These are phyloP conservation scores for Botrytis fragariae DNA, from an alignment of 2,329 filamentous ascomycete species.

Conservation along the genomic window DNA sequence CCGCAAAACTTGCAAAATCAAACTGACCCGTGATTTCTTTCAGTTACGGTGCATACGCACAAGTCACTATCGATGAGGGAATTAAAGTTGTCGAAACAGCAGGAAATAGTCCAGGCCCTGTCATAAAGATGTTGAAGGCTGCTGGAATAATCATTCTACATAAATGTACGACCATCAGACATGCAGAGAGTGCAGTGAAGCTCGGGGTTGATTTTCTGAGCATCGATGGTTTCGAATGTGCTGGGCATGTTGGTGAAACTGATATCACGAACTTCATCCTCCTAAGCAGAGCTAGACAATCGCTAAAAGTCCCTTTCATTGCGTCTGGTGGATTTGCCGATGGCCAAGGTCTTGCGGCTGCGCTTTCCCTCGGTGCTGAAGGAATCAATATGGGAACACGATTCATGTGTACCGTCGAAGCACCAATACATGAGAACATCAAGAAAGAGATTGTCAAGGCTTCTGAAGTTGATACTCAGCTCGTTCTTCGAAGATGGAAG, in stretches of 20 bases:
- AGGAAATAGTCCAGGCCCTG: slow-evolving; percentile 83
- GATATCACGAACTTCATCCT: slow-evolving; percentile 92
- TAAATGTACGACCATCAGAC: slow-evolving; percentile 96
- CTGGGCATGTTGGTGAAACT: slow-evolving; percentile 80
- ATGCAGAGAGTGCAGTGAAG: slow-evolving; percentile 87
- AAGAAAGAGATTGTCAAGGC: slow-evolving; percentile 89
- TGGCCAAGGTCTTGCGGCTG: slow-evolving; percentile 87
- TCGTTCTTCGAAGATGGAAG: slow-evolving; percentile 85
- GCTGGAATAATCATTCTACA: slow-evolving; percentile 79
- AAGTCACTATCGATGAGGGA: slow-evolving; percentile 90
- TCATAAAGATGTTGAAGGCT: slow-evolving; percentile 84
- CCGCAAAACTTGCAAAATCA: background rate
- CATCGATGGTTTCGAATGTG: slow-evolving; percentile 98
- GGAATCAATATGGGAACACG: slow-evolving; percentile 98
- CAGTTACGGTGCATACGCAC: slow-evolving; percentile 79
- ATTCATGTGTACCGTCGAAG: slow-evolving; percentile 95
- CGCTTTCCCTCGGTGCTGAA: slow-evolving; percentile 82
- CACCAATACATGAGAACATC: slow-evolving; percentile 88
- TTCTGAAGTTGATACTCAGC: slow-evolving; percentile 84
- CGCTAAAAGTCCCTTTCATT: slow-evolving; percentile 84
- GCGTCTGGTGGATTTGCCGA: slow-evolving; percentile 95
- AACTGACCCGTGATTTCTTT: background rate
- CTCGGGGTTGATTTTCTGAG: slow-evolving; percentile 94
- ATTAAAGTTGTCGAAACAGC: slow-evolving; percentile 90
- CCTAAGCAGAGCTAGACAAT: slow-evolving; percentile 78